Evolutionary conservation across 768 basidiomycete genomes (phyloP).

Genomic region (Rickenella mellea): DNA sequence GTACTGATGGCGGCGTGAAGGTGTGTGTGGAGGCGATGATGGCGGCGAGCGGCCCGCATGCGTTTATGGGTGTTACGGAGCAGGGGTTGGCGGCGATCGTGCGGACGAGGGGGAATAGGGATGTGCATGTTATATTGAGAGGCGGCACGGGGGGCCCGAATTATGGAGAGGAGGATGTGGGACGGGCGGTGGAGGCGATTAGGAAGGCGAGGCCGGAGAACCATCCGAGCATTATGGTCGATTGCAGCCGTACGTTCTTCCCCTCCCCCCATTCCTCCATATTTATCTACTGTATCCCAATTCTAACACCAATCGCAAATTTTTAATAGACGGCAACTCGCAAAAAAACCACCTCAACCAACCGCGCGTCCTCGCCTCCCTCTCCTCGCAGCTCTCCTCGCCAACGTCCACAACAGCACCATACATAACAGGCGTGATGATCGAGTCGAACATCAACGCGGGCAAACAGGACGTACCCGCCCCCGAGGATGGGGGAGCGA

Average conservation of each 20-base stretch:
- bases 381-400: constrained; percentile 64
- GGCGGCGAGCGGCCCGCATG: constrained; percentile 83
- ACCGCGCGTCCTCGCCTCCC: constrained; percentile 63
- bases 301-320: neutral
- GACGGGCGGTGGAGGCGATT: constrained; percentile 50
- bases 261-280: neutral
- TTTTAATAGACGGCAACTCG: constrained; percentile 77
- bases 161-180: constrained; percentile 65
- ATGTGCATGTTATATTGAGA: constrained; percentile 93
- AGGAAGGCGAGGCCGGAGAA: constrained; percentile 46
- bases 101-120: constrained; percentile 60
- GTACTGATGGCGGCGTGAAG: constrained; percentile 86
- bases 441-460: constrained; percentile 89
- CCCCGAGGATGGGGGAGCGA: constrained; percentile 38
- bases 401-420: constrained; percentile 42
- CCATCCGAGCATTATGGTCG: constrained; percentile 75
- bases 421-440: constrained; percentile 90
- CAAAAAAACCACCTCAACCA: constrained; percentile 93
- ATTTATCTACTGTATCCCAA: neutral
- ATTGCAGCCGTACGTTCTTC: constrained; percentile 60
- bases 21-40: constrained; percentile 98
- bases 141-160: constrained; percentile 91
- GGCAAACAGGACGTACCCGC: constrained; percentile 85
- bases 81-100: constrained; percentile 92
- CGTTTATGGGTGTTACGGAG: constrained; percentile 90